Percentiles rank a stretch among this genome's conserved stretches.
Evolutionary conservation across 768 basidiomycete species (phyloP).

Genomic region (Lanmaoa pseudosensibilis): DNA sequence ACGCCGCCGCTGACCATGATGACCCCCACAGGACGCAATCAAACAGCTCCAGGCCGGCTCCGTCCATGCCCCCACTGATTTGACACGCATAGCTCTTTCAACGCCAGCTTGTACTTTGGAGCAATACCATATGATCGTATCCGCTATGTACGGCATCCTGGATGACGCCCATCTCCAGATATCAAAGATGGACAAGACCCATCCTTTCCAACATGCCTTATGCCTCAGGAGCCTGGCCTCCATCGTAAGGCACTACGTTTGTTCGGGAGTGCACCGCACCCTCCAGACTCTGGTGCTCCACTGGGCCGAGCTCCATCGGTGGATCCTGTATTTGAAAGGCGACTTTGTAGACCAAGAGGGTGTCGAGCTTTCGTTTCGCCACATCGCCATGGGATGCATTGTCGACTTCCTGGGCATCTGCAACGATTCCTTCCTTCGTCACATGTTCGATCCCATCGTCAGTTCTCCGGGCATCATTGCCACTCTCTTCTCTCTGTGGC

Average conservation of each 20-base stretch:
- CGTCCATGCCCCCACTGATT: constrained; percentile 10
- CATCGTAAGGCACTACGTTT: constrained; percentile 5
- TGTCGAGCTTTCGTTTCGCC: constrained; percentile 22
- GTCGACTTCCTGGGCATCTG: constrained; percentile 24
- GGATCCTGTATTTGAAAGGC: constrained; percentile 28
- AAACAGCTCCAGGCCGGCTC: constrained; percentile 27
- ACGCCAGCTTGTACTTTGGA: constrained; percentile 16
- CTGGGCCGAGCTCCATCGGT: constrained; percentile 22
- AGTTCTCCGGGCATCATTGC: constrained; percentile 18
- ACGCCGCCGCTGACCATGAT: background rate
- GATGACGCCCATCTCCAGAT: constrained; percentile 20
- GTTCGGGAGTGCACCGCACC: background rate
- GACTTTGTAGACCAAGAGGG: constrained; percentile 23
- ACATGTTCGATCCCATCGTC: constrained; percentile 20
- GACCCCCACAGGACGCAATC: constrained; percentile 16
- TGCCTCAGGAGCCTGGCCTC: constrained; percentile 18
- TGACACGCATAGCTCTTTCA: constrained; percentile 24
- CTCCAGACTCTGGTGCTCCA: constrained; percentile 9
- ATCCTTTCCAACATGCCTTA: constrained; percentile 23
- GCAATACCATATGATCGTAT: constrained; percentile 18
- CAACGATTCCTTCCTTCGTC: constrained; percentile 10
- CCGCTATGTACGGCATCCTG: constrained; percentile 22
- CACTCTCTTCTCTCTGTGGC: constrained; percentile 31
- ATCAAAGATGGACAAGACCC: constrained; percentile 10
- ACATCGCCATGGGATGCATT: constrained; percentile 19